These are phyloP conservation scores for Hypoxylon fuscum DNA, from an alignment of 495 filamentous ascomycete genomes.

Conservation along the genomic window DNA sequence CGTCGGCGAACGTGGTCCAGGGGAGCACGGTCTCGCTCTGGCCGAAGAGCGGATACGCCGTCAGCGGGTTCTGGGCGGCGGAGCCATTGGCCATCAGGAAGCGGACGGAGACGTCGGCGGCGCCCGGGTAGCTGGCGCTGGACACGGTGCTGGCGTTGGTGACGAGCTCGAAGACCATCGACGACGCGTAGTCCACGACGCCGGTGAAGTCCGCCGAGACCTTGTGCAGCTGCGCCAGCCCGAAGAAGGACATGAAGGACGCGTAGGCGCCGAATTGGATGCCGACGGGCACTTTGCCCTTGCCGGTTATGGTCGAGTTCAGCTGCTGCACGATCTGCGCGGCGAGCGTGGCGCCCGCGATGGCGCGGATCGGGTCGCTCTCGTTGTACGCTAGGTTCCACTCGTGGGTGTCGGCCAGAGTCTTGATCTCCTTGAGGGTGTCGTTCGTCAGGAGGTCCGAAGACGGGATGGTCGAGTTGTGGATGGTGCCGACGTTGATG, in stretches of 20 bases:
- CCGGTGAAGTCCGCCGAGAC: conserved; percentile 71
- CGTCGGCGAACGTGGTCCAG: conserved; percentile 68
- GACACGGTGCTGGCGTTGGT: conserved; percentile 57
- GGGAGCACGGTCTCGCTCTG: conserved; percentile 59
- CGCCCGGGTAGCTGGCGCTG: conserved; percentile 57
- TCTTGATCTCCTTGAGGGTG: conserved; percentile 65
- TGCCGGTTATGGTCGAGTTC: conserved; percentile 65
- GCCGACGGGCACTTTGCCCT: conserved; percentile 37
- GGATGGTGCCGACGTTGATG: conserved; percentile 74
- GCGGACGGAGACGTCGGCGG: conserved; percentile 71
- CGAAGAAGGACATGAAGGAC: conserved; percentile 79
- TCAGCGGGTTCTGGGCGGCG: conserved; percentile 47
- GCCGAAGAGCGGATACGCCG: conserved; percentile 74
- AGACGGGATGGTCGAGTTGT: conserved; percentile 70
- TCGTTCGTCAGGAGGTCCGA: conserved; percentile 57
- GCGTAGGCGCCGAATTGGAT: conserved; percentile 76
- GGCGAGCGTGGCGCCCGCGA: conserved; percentile 68
- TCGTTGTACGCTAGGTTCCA: conserved; percentile 69
- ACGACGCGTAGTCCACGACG: conserved; percentile 72
- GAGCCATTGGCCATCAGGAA: conserved; percentile 83
- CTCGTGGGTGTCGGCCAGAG: conserved; percentile 72
- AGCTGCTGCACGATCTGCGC: conserved; percentile 71
- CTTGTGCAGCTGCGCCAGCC: conserved; percentile 66
- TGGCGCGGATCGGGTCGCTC: conserved; percentile 55
- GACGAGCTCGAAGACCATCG: conserved; percentile 79